Base-by-base conservation (phyloP, 768 basidiomycete genomes). In the Podaxis sp. region DNA sequence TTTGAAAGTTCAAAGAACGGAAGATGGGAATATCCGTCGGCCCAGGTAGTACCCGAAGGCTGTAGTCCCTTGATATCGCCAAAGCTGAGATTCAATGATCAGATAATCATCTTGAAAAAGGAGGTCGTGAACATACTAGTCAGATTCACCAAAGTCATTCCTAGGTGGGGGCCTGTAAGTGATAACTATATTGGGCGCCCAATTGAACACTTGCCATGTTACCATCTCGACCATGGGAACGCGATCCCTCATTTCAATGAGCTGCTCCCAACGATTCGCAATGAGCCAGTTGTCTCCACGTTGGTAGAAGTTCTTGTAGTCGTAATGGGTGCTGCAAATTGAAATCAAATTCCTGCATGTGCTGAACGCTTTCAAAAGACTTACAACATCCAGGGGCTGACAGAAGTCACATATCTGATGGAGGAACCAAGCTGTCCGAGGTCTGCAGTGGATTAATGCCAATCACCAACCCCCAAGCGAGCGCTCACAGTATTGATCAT, bases 61-160 rank as follows among this genome's bases (percentile, higher is more conserved):
- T 78, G 77, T 12, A 73, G 74, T 3, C 78, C 83, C 53, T 83
- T 82, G 67, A 89, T 76, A 3, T 89, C 86, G 11, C 88, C 87
- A 67, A 79, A 78, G 74, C 81, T 83, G 59, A 8, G 12, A 63
- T 7, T 17, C 36, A 6, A 36, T 4, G 17, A 11, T 11, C 50
- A n/a, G 25, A 11, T 55, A 41, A 57, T 29, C 11, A 6, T 38
- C 9, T 4, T 24, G 19, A 11, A 3, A 53, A 11, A 17, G 27
- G 27, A 27, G 47, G 17, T 17, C 43, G 17, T 11, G 33, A 17
- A 66, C 77, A 54, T 67, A 82, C 81, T 93, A 91, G 68, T 87
- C 83, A 0, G 88, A 88, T 75, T 93, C 91, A 66, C 89, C 89
- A 65, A 80, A 91, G 70, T 91, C 88, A 74, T 93, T 93, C 81